Evolutionary conservation across 306 rosid genomes (phyloP).

Genomic region (Prunus kanzakura): DNA sequence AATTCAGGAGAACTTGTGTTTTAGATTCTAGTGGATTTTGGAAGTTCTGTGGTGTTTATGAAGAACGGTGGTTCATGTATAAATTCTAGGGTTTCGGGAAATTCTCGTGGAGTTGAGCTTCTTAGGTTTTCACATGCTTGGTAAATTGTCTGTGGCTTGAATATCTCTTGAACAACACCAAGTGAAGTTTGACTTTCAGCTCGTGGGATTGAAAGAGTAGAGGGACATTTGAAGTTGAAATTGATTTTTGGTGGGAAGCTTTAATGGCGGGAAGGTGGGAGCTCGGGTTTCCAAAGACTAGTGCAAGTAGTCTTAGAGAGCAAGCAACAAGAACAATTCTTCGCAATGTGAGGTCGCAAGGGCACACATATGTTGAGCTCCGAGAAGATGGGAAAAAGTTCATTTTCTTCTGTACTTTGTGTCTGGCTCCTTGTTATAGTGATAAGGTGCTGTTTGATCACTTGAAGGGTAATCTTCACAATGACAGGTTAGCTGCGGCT

Average conservation of each 20-base stretch:
- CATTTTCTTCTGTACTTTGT: slow-evolving; percentile 75
- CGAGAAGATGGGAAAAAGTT: slow-evolving; percentile 73
- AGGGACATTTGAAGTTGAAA: slow-evolving; percentile 7
- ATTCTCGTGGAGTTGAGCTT: not conserved
- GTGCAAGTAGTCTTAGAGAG: slow-evolving; percentile 46
- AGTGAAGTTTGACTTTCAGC: not conserved
- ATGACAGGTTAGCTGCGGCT: slow-evolving; percentile 56
- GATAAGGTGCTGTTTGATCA: slow-evolving; percentile 72
- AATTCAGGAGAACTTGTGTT: slow-evolving; percentile 22
- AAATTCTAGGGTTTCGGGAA: slow-evolving; percentile 16
- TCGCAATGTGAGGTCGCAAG: slow-evolving; percentile 68
- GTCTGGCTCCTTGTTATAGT: slow-evolving; percentile 74
- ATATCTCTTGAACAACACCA: not conserved
- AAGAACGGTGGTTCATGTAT: not conserved
- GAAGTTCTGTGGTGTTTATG: not conserved
- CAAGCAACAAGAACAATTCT: slow-evolving; percentile 67
- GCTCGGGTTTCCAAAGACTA: slow-evolving; percentile 44
- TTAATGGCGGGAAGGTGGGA: slow-evolving; percentile 64
- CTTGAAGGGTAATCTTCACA: slow-evolving; percentile 81
- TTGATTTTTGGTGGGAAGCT: slow-evolving; percentile 23
- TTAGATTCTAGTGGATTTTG: not conserved
- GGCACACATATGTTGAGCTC: slow-evolving; percentile 79
- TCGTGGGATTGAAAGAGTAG: not conserved
- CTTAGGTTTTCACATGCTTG: slow-evolving; percentile 7
- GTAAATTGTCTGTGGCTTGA: not conserved